Percentiles rank a stretch among this genome's conserved stretches.
Evolutionary conservation across 179 eudicot genomes (phyloP).

Genomic region (Vitellaria paradoxa): DNA sequence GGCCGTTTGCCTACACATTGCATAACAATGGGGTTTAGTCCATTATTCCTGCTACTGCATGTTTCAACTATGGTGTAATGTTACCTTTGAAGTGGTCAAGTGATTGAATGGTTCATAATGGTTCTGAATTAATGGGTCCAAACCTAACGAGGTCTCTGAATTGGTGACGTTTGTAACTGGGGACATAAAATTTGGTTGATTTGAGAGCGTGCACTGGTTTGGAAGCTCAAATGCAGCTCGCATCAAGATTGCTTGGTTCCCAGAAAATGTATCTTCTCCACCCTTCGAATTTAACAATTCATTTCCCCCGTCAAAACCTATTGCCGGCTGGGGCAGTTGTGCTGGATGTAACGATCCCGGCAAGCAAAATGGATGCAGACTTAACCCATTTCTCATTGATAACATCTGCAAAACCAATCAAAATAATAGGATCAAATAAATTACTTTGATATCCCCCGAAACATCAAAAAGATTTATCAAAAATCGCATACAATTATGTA

Average conservation of each 20-base stretch:
- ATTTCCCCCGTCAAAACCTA: conserved; percentile 36
- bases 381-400: conserved; percentile 77
- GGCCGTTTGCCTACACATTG: conserved; percentile 47
- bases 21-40: neutral
- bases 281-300: conserved; percentile 28
- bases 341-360: conserved; percentile 36
- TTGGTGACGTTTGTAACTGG: conserved; percentile 27
- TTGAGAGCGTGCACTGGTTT: conserved; percentile 21
- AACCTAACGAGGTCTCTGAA: conserved; percentile 32
- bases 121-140: conserved; percentile 32
- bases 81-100: conserved; percentile 55
- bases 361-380: conserved; percentile 48
- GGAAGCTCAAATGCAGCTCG: conserved; percentile 39
- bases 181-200: conserved; percentile 32
- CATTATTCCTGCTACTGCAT: neutral
- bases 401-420: conserved; percentile 56
- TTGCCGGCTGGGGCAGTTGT: conserved; percentile 30
- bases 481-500: neutral
- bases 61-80: neutral
- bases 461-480: neutral
- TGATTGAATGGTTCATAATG: conserved; percentile 44
- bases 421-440: neutral
- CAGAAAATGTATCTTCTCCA: conserved; percentile 33
- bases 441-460: neutral
- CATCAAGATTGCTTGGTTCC: conserved; percentile 34